Conservation (phyloP, 768 basidiomycete genomes). For the Lactarius pseudohatsudake region DNA sequence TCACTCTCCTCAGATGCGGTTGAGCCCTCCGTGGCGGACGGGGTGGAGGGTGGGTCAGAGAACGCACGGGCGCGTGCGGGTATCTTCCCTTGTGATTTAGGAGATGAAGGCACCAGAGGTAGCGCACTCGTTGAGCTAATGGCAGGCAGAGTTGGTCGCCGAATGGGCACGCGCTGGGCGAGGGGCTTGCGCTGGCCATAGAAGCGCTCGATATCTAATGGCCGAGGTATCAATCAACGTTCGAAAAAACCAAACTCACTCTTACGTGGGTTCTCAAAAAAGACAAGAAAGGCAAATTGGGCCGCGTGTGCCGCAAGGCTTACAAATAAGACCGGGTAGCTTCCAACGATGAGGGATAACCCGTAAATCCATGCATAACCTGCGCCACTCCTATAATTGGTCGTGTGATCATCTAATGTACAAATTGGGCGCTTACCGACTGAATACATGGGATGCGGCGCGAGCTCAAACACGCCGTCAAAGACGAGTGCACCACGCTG, state of each 20-base stretch:
- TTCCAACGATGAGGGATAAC: conserved; percentile 84
- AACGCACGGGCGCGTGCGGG: conserved; percentile 24
- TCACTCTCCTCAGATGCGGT: conserved; percentile 71
- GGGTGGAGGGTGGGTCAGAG: conserved; percentile 43
- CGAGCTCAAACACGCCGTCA: conserved; percentile 95
- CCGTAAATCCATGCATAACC: conserved; percentile 99
- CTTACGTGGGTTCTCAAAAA: conserved; percentile 97
- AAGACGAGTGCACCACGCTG: conserved; percentile 92
- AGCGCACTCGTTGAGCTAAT: conserved; percentile 32
- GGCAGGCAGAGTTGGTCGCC: conserved; percentile 29
- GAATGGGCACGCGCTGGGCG: conserved; percentile 74
- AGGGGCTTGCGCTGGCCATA: conserved; percentile 93
- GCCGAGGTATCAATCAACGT: not conserved
- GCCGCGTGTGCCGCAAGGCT: conserved; percentile 93
- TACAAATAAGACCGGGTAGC: conserved; percentile 88
- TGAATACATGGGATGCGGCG: conserved; percentile 95
- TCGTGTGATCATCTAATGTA: not conserved
- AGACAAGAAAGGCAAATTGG: conserved; percentile 93
- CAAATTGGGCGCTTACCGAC: conserved; percentile 48
- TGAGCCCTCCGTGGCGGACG: conserved; percentile 69
- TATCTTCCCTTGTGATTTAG: not conserved
- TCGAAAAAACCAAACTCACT: not conserved
- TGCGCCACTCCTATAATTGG: conserved; percentile 34
- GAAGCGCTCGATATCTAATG: conserved; percentile 85
- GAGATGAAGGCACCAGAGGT: conserved; percentile 32